Evolutionary conservation across 495 filamentous ascomycete species (phyloP).

Genomic region (Xylaria nigripes): DNA sequence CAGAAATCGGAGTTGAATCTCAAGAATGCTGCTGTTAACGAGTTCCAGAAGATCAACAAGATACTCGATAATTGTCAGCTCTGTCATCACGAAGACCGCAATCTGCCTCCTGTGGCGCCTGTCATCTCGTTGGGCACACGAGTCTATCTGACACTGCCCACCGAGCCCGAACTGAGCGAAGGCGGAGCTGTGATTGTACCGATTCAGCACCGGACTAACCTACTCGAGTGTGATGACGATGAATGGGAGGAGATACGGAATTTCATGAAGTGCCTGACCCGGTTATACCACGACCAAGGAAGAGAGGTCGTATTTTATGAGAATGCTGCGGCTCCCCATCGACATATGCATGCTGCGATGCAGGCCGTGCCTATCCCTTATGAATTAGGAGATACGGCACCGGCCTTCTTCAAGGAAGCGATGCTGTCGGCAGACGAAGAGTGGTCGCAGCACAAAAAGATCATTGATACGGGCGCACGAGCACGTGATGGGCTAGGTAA

Average conservation of each 20-base stretch:
- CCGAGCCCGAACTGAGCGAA: slow-evolving; percentile 76
- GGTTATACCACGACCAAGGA: slow-evolving; percentile 86
- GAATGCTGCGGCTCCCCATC: slow-evolving; percentile 75
- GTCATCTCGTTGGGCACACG: slow-evolving; percentile 84
- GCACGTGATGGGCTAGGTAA: slow-evolving; percentile 63
- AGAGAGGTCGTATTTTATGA: slow-evolving; percentile 95
- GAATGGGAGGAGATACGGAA: slow-evolving; percentile 99
- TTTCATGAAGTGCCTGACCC: slow-evolving; percentile 94
- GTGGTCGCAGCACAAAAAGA: slow-evolving; percentile 90
- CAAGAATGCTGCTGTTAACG: slow-evolving; percentile 77
- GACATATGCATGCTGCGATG: slow-evolving; percentile 78
- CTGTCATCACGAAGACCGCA: slow-evolving; percentile 85
- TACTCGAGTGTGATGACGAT: slow-evolving; percentile 95
- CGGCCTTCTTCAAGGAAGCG: slow-evolving; percentile 92
- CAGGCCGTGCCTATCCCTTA: slow-evolving; percentile 80
- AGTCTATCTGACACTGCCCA: slow-evolving; percentile 80
- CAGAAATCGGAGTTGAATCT: slow-evolving; percentile 83
- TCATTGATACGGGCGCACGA: slow-evolving; percentile 79
- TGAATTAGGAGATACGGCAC: slow-evolving; percentile 77
- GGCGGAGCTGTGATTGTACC: slow-evolving; percentile 84
- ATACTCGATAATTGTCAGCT: slow-evolving; percentile 85
- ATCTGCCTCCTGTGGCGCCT: slow-evolving; percentile 76
- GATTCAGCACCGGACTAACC: slow-evolving; percentile 78
- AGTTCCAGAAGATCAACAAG: slow-evolving; percentile 83
- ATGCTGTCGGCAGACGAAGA: slow-evolving; percentile 82